A percentile compares a stretch with the other conserved stretches of the same genome.
These are phyloP conservation scores for Lenzites betulinus DNA, from an alignment of 768 basidiomycete species.

Conservation along the genomic window DNA sequence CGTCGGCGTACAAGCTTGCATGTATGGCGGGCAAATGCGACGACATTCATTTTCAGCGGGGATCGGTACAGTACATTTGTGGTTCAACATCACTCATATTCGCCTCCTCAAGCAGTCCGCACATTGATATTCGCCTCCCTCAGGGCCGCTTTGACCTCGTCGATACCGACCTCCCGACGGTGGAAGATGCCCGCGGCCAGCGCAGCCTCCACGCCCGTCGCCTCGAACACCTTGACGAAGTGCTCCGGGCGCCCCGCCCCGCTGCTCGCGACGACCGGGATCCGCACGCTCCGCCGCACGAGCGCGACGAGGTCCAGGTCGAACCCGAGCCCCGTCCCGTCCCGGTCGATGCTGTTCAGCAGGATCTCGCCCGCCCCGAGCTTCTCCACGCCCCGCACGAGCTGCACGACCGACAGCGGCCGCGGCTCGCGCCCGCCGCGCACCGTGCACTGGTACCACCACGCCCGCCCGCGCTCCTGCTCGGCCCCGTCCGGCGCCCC, in stretches of 20 bases:
- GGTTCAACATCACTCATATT: neutral
- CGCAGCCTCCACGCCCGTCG: constrained; percentile 85
- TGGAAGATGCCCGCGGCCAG: constrained; percentile 98
- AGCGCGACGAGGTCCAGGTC: constrained; percentile 81
- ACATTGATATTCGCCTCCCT: constrained; percentile 51
- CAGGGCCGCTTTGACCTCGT: constrained; percentile 72
- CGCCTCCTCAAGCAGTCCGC: constrained; percentile 27
- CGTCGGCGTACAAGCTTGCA: too few relatives aligned
- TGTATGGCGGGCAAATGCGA: neutral
- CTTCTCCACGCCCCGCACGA: constrained; percentile 86
- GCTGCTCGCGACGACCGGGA: constrained; percentile 94
- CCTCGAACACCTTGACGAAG: constrained; percentile 84
- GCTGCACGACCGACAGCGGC: constrained; percentile 83
- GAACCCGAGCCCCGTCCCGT: constrained; percentile 85
- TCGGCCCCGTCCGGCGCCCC: constrained; percentile 47
- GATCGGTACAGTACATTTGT: neutral
- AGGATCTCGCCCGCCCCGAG: constrained; percentile 96
- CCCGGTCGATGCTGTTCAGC: constrained; percentile 94
- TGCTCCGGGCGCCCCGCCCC: constrained; percentile 85
- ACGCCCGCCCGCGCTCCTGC: constrained; percentile 70
- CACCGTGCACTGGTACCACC: constrained; percentile 99
- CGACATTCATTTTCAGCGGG: too few relatives aligned
- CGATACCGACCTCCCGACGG: constrained; percentile 81
- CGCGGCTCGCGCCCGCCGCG: constrained; percentile 87
- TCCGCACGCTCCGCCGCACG: constrained; percentile 73